Evolutionary conservation across 164 flowering plant genomes (phyloP).

Genomic region (Aristolochia californica): DNA sequence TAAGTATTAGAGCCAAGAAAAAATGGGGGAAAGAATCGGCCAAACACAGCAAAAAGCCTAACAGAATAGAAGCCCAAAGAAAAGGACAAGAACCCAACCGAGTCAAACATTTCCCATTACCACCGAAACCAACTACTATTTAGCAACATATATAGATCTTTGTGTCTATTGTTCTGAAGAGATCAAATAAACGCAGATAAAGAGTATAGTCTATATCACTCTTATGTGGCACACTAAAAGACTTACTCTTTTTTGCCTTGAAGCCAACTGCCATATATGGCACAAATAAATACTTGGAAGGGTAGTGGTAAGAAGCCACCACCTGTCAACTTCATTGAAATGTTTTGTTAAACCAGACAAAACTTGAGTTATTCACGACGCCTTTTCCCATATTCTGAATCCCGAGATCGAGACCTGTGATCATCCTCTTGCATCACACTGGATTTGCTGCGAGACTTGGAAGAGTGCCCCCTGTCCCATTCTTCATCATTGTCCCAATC

Average conservation of each 20-base stretch:
- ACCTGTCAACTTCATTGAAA: background rate
- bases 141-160: slow-evolving; percentile 24
- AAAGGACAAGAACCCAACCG: background rate
- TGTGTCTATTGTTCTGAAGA: slow-evolving; percentile 20
- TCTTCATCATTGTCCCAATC: slow-evolving; percentile 14
- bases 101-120: background rate
- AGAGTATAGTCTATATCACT: slow-evolving; percentile 13
- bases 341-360: background rate
- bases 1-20: too few species aligned
- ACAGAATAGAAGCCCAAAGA: too few species aligned
- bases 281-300: slow-evolving; percentile 9
- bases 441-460: slow-evolving; percentile 68
- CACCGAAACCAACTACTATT: slow-evolving; percentile 14
- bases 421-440: slow-evolving; percentile 51
- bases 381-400: slow-evolving; percentile 77
- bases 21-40: too few species aligned
- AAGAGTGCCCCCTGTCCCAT: slow-evolving; percentile 62
- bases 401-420: slow-evolving; percentile 64
- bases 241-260: slow-evolving; percentile 42
- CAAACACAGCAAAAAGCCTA: too few species aligned
- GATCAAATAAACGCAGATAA: slow-evolving; percentile 11
- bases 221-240: slow-evolving; percentile 17
- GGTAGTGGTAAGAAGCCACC: slow-evolving; percentile 4
- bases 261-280: slow-evolving; percentile 19
- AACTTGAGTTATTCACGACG: slow-evolving; percentile 44